Conservation (phyloP, 192 early-diverging fungal genomes). For the Umbelopsis isabellina region DNA sequence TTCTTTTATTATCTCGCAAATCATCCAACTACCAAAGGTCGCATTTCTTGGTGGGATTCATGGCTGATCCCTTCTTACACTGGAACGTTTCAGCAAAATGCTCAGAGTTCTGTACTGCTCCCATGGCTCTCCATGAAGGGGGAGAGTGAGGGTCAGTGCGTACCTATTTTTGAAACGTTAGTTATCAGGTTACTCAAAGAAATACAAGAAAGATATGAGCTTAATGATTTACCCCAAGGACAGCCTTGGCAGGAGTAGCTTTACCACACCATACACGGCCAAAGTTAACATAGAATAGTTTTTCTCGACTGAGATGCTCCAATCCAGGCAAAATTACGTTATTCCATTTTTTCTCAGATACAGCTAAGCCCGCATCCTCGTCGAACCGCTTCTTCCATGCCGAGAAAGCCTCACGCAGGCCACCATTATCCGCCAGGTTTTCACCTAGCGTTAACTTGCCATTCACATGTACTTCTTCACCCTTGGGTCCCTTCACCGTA, state of each 20-base stretch:
- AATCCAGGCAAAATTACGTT: conserved; percentile 51
- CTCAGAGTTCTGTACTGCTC: conserved; percentile 64
- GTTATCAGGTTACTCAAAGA: background rate
- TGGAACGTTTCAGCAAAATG: conserved; percentile 72
- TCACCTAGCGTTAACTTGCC: conserved; percentile 61
- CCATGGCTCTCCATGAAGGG: conserved; percentile 67
- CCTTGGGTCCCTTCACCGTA: conserved; percentile 45
- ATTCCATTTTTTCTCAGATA: conserved; percentile 26
- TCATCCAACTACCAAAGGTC: conserved; percentile 37
- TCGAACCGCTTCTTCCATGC: conserved; percentile 43
- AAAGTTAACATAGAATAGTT: conserved; percentile 72
- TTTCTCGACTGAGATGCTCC: conserved; percentile 55
- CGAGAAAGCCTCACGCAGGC: conserved; percentile 44
- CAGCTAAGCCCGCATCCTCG: conserved; percentile 8
- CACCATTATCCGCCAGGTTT: conserved; percentile 76
- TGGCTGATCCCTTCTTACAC: conserved; percentile 59
- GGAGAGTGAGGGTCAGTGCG: conserved; percentile 72
- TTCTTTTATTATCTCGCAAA: background rate
- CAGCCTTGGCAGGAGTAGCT: conserved; percentile 45
- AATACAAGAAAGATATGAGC: background rate
- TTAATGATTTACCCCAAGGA: conserved; percentile 44
- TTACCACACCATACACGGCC: conserved; percentile 69
- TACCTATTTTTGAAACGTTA: conserved; percentile 38
- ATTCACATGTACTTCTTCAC: conserved; percentile 48
- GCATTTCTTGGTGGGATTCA: conserved; percentile 75